phyloP scores from a whole-genome alignment of 1,284 basidiomycete genomes.

The Sporisorium graminicola region DNA sequence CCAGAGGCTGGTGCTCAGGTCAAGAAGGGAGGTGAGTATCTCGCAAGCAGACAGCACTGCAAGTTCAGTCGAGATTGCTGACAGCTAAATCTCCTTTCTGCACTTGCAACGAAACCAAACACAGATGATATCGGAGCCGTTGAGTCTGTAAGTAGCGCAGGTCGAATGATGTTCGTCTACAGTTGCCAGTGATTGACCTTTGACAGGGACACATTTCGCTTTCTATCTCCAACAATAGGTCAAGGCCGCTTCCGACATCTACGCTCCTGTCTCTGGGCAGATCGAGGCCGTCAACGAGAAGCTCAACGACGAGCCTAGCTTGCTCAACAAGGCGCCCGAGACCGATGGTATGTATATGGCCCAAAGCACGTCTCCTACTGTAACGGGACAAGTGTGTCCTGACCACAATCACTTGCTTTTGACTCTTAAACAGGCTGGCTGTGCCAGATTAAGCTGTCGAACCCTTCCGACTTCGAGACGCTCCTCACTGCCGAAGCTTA shows the following conservation, averaged over 20 bases:
- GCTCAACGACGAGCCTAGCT: conserved; percentile 79
- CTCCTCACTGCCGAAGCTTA: conserved; percentile 85
- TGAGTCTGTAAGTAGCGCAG: conserved; percentile 77
- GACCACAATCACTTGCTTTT: background rate
- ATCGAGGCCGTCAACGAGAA: conserved; percentile 83
- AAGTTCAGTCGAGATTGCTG: background rate
- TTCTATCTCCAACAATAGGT: conserved; percentile 69
- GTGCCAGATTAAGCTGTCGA: conserved; percentile 87
- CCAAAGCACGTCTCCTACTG: no score
- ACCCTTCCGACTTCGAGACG: conserved; percentile 80
- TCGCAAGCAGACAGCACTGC: background rate
- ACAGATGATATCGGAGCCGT: conserved; percentile 92
- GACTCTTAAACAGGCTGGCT: conserved; percentile 81
- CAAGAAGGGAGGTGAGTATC: conserved; percentile 79
- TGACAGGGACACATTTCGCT: background rate
- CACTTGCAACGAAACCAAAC: background rate
- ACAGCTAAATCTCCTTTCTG: background rate
- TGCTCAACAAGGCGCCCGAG: conserved; percentile 91
- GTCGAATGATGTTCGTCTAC: no score
- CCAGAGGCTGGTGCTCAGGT: conserved; percentile 80
- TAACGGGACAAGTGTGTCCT: no score
- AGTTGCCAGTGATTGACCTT: conserved; percentile 5
- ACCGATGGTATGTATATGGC: conserved; percentile 81
- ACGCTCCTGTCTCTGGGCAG: conserved; percentile 89
- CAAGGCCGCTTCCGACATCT: conserved; percentile 97